Base-by-base conservation (phyloP, 2,329 filamentous ascomycete genomes). In the Blumeria hordei region DNA sequence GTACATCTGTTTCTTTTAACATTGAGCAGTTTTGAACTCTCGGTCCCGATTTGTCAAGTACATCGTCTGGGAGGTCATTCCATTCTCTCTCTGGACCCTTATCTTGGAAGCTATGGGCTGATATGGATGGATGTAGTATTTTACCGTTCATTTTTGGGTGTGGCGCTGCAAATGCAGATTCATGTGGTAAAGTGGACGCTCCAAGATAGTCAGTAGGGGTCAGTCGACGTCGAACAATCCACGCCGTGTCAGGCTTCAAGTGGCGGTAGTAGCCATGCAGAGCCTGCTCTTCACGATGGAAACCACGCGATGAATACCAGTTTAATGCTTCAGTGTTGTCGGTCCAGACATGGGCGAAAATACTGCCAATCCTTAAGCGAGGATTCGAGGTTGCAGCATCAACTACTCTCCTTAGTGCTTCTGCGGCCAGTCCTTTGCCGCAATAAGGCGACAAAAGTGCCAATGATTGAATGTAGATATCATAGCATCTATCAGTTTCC, bases 311-410 rank as follows among this genome's bases (percentile, higher is more conserved):
- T 35, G 68, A 62, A 66, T 83, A 83, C 79, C 80, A 83, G 56
- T 69, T 69, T 58, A 82, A 66, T 0, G 73, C 80, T 18, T 81
- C 78, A 2, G 74, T 71, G 63, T 81, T 82, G 57, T 78, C 72
- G 10, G 78, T 79, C 80, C 80, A 83, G 14, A 83, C 80, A 64
- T 83, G 80, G 4, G 80, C 80, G 59, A 77, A 81, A 14, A 80
- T 68, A 45, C 69, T 69, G 51, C 62, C 62, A 54, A 65, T 70
- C 62, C 54, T 59, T 3, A 62, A 14, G 5, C 59, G 58, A 70
- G 64, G 14, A 59, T 66, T 3, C 28, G 14, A 28, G 67, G 67
- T 10, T 66, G 66, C 60, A 21, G 57, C 11, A 62, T 65, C 52
- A 14, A 66, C 62, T 4, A 66, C 59, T 14, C 60, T 58, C 7